phyloP scores from a whole-genome alignment of 331 rosid genomes.

The Ulmus americana region DNA sequence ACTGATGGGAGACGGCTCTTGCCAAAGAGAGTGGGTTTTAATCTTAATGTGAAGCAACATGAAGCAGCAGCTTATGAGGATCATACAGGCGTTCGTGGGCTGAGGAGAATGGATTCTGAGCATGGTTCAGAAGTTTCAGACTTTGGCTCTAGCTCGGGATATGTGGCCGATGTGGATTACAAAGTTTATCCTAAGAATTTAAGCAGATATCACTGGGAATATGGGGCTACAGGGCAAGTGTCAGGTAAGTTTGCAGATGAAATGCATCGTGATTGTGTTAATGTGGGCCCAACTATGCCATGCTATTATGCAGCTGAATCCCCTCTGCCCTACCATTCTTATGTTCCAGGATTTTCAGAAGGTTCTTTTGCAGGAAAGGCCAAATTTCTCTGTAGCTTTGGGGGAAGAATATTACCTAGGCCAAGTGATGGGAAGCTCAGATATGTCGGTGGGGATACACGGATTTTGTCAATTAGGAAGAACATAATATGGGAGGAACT shows the following conservation, averaged over 20 bases:
- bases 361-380: conserved; percentile 46
- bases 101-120: conserved; percentile 42
- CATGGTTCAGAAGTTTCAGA: conserved; percentile 43
- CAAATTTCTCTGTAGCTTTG: conserved; percentile 87
- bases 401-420: conserved; percentile 81
- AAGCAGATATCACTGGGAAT: conserved; percentile 40
- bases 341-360: conserved; percentile 38
- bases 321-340: conserved; percentile 43
- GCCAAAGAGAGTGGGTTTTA: conserved; percentile 36
- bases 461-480: conserved; percentile 60
- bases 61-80: conserved; percentile 38
- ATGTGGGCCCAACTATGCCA: conserved; percentile 32
- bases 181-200: conserved; percentile 36
- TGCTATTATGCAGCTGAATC: conserved; percentile 37
- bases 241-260: conserved; percentile 39
- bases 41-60: conserved; percentile 31
- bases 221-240: conserved; percentile 39
- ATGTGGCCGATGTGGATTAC: conserved; percentile 43
- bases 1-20: conserved; percentile 38
- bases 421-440: conserved; percentile 82
- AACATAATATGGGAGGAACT: conserved; percentile 53
- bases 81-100: conserved; percentile 34
- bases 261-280: conserved; percentile 26
- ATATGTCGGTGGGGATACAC: conserved; percentile 89
- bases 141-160: conserved; percentile 28